These are phyloP conservation scores for Haplosporangium gracile DNA, from an alignment of 192 early-diverging fungal species.

Conservation along the genomic window DNA sequence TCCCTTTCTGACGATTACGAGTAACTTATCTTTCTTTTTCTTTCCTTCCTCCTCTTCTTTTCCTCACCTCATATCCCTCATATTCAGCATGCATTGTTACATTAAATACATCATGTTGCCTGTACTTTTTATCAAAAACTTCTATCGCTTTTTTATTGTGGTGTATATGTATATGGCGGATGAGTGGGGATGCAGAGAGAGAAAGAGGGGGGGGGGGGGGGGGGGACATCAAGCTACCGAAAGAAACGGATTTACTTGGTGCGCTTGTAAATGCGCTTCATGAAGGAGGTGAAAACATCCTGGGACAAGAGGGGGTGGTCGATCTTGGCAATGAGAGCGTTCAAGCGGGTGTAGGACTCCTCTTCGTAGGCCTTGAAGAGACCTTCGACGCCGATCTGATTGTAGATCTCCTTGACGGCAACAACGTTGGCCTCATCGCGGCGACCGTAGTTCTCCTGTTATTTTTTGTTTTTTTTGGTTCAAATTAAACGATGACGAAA, in stretches of 20 bases:
- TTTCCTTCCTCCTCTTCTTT: background rate
- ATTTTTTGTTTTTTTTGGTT: background rate
- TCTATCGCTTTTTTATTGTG: background rate
- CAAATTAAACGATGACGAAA: conserved; percentile 1
- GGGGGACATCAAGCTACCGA: background rate
- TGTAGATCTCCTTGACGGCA: conserved; percentile 88
- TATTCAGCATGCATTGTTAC: no score
- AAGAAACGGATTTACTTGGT: conserved; percentile 71
- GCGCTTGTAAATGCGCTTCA: conserved; percentile 97
- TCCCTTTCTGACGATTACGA: conserved; percentile 21
- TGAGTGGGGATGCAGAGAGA: conserved; percentile 1
- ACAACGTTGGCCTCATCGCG: conserved; percentile 82
- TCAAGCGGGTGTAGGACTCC: conserved; percentile 78
- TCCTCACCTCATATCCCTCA: no score
- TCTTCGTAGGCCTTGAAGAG: conserved; percentile 94
- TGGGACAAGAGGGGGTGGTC: conserved; percentile 86
- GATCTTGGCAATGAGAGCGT: conserved; percentile 81
- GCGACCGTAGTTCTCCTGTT: conserved; percentile 92
- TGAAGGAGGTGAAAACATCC: conserved; percentile 91
- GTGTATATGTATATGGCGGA: background rate
- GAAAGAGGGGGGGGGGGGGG: no score
- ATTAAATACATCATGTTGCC: background rate
- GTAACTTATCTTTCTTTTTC: background rate
- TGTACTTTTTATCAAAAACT: background rate
- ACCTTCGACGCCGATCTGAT: conserved; percentile 81